phyloP scores from a whole-genome alignment of 2,329 filamentous ascomycete species.

The Endoconidiophora laricicola region DNA sequence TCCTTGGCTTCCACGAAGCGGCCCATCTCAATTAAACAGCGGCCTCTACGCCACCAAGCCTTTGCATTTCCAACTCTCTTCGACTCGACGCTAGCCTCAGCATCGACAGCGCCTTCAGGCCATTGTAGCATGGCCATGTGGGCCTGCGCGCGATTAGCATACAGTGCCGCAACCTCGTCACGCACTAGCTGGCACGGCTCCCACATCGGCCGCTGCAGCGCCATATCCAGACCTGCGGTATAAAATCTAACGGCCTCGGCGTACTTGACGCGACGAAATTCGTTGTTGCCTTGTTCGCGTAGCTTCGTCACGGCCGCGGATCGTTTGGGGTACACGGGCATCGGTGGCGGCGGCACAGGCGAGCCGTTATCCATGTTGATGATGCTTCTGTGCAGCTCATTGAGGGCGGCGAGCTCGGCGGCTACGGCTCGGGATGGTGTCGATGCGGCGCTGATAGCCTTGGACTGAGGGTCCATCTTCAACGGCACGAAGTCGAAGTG shows the following conservation, averaged over 20 bases:
- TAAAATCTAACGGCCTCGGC: constrained; percentile 67
- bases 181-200: constrained; percentile 69
- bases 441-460: constrained; percentile 45
- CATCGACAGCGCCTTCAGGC: constrained; percentile 76
- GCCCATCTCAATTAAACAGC: constrained; percentile 82
- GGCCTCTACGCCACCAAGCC: constrained; percentile 81
- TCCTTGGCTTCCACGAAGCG: constrained; percentile 64
- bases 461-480: constrained; percentile 63
- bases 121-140: constrained; percentile 69
- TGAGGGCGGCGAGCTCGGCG: constrained; percentile 56
- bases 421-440: constrained; percentile 34
- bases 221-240: constrained; percentile 80
- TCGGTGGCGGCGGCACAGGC: constrained; percentile 62
- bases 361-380: constrained; percentile 45
- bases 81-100: constrained; percentile 73
- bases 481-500: constrained; percentile 74
- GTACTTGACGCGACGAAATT: constrained; percentile 63
- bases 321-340: constrained; percentile 87
- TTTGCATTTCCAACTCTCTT: constrained; percentile 79
- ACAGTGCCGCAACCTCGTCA: constrained; percentile 67
- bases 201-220: constrained; percentile 64
- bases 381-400: constrained; percentile 60
- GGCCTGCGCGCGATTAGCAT: constrained; percentile 78
- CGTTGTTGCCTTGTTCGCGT: constrained; percentile 68
- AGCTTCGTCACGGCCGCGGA: constrained; percentile 77